Percentiles rank a stretch among this genome's conserved stretches.
phyloP scores from a whole-genome alignment of 1,284 basidiomycete species.

The Moesziomyces globuligerus region DNA sequence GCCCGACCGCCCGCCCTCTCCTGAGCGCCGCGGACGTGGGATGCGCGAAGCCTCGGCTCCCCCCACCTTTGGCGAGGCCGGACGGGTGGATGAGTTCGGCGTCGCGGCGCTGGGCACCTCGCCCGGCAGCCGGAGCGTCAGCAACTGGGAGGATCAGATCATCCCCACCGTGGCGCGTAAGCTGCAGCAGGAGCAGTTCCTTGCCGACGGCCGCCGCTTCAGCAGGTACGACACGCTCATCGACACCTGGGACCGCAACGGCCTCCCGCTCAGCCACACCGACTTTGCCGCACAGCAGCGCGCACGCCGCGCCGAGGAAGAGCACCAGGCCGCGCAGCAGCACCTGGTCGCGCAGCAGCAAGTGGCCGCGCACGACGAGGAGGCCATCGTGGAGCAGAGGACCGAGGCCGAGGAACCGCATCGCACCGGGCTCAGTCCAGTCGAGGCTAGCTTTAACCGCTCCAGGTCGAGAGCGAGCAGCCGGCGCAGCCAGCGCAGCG shows the following conservation, averaged over 20 bases:
- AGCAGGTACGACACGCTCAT: constrained; percentile 53
- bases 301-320: constrained; percentile 2
- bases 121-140: constrained; percentile 36
- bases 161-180: constrained; percentile 52
- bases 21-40: too few relatives aligned
- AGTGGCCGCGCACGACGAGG: constrained; percentile 3
- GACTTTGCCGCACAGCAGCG: constrained; percentile 16
- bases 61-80: constrained; percentile 17
- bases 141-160: constrained; percentile 58
- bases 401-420: background rate
- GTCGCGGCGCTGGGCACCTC: constrained; percentile 14
- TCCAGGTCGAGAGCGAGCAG: constrained; percentile 22
- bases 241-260: constrained; percentile 59
- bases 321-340: constrained; percentile 10
- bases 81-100: background rate
- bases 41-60: constrained; percentile 34
- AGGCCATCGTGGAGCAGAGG: background rate
- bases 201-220: constrained; percentile 25
- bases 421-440: constrained; percentile 14
- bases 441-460: constrained; percentile 5
- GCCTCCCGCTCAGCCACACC: constrained; percentile 48
- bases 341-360: constrained; percentile 4
- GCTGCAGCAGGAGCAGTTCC: constrained; percentile 53
- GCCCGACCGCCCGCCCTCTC: background rate
- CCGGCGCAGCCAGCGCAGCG: background rate